Conservation (phyloP, 495 filamentous ascomycete species). For the Neurospora hispaniola region DNA sequence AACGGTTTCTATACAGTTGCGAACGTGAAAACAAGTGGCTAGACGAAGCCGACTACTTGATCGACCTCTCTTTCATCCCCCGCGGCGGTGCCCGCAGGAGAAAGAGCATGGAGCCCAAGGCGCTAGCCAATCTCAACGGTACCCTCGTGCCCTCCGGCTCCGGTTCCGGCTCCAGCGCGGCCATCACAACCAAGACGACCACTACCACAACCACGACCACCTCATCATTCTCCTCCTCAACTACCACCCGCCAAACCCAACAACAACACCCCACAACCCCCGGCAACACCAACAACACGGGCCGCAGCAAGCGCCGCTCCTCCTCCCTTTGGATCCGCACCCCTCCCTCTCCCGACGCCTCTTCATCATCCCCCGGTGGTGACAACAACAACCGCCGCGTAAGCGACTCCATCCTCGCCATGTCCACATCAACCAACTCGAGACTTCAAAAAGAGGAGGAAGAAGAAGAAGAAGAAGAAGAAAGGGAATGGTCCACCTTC, state of each 20-base stretch:
- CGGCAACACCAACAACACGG: conserved; percentile 6
- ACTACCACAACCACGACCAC: conserved; percentile 16
- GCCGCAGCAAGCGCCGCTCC: conserved; percentile 32
- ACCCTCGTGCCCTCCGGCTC: conserved; percentile 41
- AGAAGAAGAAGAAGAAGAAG: conserved; percentile 32
- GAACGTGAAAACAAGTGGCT: conserved; percentile 71
- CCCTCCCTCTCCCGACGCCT: conserved; percentile 7
- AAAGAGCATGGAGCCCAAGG: conserved; percentile 86
- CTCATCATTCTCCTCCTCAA: background rate
- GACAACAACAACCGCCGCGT: background rate
- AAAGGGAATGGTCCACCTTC: conserved; percentile 29
- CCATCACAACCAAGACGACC: conserved; percentile 32
- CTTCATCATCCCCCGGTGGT: background rate
- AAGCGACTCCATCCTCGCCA: background rate
- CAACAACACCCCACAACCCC: conserved; percentile 1
- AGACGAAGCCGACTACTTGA: conserved; percentile 55
- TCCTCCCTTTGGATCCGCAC: conserved; percentile 41
- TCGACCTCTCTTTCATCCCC: conserved; percentile 61
- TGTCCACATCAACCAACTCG: background rate
- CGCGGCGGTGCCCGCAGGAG: conserved; percentile 67
- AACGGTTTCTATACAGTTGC: conserved; percentile 41
- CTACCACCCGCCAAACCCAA: background rate
- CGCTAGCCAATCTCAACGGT: conserved; percentile 62
- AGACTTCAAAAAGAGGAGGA: conserved; percentile 27
- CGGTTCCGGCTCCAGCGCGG: conserved; percentile 17